These are phyloP conservation scores for Fusarium virguliforme DNA, from an alignment of 2,329 filamentous ascomycete species.

Conservation along the genomic window DNA sequence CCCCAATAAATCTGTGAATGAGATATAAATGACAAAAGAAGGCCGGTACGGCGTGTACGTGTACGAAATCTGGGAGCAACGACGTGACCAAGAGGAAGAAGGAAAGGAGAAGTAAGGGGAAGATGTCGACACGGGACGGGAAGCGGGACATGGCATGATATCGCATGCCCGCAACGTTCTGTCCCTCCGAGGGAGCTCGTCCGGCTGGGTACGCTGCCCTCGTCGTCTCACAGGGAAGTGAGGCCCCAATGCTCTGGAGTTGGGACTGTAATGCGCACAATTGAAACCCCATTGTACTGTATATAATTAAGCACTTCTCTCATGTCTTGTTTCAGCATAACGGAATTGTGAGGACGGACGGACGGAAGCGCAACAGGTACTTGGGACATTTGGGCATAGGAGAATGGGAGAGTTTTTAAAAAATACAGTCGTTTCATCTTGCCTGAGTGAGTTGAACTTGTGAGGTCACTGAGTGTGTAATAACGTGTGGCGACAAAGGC, in stretches of 20 bases:
- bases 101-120: slow-evolving; percentile 32
- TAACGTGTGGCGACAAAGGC: slow-evolving; percentile 6
- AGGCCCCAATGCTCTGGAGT: slow-evolving; percentile 49
- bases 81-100: slow-evolving; percentile 22
- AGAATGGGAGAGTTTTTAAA: slow-evolving; percentile 25
- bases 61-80: slow-evolving; percentile 50
- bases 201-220: slow-evolving; percentile 35
- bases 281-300: slow-evolving; percentile 51
- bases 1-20: slow-evolving; percentile 50
- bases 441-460: neutral
- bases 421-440: slow-evolving; percentile 34
- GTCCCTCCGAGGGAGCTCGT: slow-evolving; percentile 36
- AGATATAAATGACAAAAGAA: slow-evolving; percentile 41
- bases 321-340: slow-evolving; percentile 36
- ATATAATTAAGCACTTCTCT: slow-evolving; percentile 53
- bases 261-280: slow-evolving; percentile 53
- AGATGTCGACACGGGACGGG: slow-evolving; percentile 42
- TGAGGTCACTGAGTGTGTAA: slow-evolving; percentile 10
- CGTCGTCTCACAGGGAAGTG: slow-evolving; percentile 45
- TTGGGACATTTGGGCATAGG: slow-evolving; percentile 40
- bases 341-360: slow-evolving; percentile 39
- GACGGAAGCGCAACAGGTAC: slow-evolving; percentile 33
- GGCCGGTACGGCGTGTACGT: slow-evolving; percentile 48
- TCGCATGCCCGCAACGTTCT: slow-evolving; percentile 21
- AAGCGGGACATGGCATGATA: slow-evolving; percentile 24